A percentile compares a stretch with the other conserved stretches of the same genome.
Conservation (phyloP, 129 eudicot species). For the Escallonia herrerae region DNA sequence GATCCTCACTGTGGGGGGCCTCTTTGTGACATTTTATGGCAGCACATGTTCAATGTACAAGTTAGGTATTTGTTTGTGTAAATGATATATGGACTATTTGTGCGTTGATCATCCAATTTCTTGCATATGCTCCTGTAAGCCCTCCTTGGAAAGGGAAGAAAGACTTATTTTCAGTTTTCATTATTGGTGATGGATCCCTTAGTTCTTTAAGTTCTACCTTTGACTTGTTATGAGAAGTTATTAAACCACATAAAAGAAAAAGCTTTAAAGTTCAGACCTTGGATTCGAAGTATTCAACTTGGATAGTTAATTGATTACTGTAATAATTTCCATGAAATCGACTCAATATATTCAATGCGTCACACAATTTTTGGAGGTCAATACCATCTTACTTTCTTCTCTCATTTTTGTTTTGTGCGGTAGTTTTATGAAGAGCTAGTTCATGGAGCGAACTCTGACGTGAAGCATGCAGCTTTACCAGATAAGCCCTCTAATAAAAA, state of each 20-base stretch:
- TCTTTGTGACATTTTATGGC: no score
- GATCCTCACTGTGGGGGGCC: no score
- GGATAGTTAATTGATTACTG: background rate
- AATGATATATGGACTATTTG: no score
- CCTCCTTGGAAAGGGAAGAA: no score
- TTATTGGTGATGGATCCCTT: no score
- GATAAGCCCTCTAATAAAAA: slow-evolving; percentile 61
- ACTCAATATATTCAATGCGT: background rate
- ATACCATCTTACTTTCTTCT: background rate
- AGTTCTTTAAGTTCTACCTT: background rate
- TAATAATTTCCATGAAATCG: background rate
- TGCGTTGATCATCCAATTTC: no score
- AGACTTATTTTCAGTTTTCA: no score
- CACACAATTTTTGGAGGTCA: background rate
- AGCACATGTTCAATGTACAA: no score
- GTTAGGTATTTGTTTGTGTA: no score
- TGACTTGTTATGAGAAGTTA: background rate
- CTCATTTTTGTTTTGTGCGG: background rate
- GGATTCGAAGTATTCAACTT: background rate
- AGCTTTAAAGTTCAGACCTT: no score
- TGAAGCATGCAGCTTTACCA: slow-evolving; percentile 20
- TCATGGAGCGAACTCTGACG: slow-evolving; percentile 39
- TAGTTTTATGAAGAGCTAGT: slow-evolving; percentile 87
- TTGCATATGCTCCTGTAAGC: no score
- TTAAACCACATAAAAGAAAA: no score